phyloP scores from a whole-genome alignment of 2,329 filamentous ascomycete species.

The Hypoxylon sp. region DNA sequence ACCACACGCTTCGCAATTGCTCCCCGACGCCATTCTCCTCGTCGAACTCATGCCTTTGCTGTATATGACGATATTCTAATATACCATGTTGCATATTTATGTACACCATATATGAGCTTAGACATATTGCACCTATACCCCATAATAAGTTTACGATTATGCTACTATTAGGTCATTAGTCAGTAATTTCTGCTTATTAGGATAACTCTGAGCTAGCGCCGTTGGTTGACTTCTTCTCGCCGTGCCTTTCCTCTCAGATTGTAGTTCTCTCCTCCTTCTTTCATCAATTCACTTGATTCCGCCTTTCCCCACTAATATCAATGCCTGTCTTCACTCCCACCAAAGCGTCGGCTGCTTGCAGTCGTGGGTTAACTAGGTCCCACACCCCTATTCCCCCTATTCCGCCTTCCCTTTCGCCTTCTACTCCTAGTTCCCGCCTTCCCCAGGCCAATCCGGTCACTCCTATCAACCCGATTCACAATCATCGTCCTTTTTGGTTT shows the following conservation, averaged over 20 bases:
- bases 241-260: background rate
- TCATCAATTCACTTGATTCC: slow-evolving; percentile 15
- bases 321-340: slow-evolving; percentile 33
- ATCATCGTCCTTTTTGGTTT: background rate
- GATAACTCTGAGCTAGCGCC: slow-evolving; percentile 9
- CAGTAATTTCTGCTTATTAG: slow-evolving; percentile 17
- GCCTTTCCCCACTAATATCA: slow-evolving; percentile 13
- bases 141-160: slow-evolving; percentile 14
- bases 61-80: slow-evolving; percentile 29
- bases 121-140: slow-evolving; percentile 2
- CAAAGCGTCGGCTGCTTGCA: slow-evolving; percentile 43
- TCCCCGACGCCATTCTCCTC: slow-evolving; percentile 30
- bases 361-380: slow-evolving; percentile 47
- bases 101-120: slow-evolving; percentile 20
- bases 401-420: slow-evolving; percentile 8
- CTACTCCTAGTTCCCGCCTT: slow-evolving; percentile 6
- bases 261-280: slow-evolving; percentile 7
- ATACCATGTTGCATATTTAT: slow-evolving; percentile 1
- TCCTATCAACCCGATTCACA: slow-evolving; percentile 1
- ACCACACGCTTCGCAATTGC: slow-evolving; percentile 7
- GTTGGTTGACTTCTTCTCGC: slow-evolving; percentile 4
- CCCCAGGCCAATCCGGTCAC: background rate
- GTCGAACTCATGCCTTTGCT: slow-evolving; percentile 20
- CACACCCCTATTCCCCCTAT: slow-evolving; percentile 25
- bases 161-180: background rate